Evolutionary conservation across 129 eudicot species (phyloP), one percentile per base, ranked within the genome.

Genomic region (Dittrichia graveolens): DNA sequence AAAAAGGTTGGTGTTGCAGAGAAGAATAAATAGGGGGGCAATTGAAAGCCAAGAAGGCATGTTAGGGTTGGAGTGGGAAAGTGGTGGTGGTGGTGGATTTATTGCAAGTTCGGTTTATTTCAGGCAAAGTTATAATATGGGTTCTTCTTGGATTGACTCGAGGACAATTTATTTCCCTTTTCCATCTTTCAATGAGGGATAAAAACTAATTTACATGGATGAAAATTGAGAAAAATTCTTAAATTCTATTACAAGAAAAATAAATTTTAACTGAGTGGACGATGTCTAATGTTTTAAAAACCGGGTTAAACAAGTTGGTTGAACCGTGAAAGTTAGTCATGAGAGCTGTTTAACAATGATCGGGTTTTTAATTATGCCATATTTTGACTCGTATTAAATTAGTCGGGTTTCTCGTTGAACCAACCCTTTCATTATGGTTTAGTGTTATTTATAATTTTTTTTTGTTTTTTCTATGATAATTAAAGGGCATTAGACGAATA

Each of bases 71-170:
- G 76, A 77, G 81, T 69, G 67, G 65, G 52, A 67, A 60, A 72
- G 77, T 61, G 73, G 68, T 64, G 83, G 74, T n/a, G 49, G 81
- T 59, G 73, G 73, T 34, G 65, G 74, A 73, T 54, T 79, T 65
- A 72, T 64, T 72, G 74, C 74, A 43, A 60, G 74, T 63, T 55
- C 7, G 78, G 75, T 58, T 64, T 72, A 64, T 73, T 79, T 72
- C 69, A 65, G 78, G 83, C 57, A 65, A 81, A 73, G 42, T 71
- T 61, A 76, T 65, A 62, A 50, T 72, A 83, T 78, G 83, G 83
- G 83, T 79, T 87, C 81, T 69, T 75, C 75, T 56, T 81, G 80
- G 82, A 78, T 65, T 71, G 68, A 67, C 74, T 75, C 77, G 74
- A 76, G 72, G 79, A 73, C 72, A 70, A 78, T 78, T 78, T 61